Conservation (phyloP, 768 basidiomycete genomes). For the Clathrus columnatus region DNA sequence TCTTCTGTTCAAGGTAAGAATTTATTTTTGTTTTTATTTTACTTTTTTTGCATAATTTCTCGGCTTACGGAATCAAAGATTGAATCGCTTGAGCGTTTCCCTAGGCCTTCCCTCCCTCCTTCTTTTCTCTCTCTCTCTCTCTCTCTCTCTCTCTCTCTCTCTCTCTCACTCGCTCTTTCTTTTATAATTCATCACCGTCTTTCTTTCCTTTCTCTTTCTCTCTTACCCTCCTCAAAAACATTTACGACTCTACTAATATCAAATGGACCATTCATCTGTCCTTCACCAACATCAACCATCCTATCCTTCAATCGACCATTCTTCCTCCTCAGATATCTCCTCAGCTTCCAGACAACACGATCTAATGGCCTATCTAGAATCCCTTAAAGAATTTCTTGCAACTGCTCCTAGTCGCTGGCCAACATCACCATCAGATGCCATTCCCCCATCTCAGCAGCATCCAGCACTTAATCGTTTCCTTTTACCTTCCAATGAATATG, state of each 20-base stretch:
- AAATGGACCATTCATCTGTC: background rate
- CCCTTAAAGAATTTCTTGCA: slow-evolving; percentile 83
- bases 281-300: background rate
- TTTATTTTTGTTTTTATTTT: background rate
- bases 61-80: background rate
- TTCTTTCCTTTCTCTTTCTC: background rate
- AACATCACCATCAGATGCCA: slow-evolving; percentile 25
- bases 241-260: background rate
- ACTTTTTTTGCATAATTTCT: background rate
- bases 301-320: slow-evolving; percentile 4
- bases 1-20: too few species aligned
- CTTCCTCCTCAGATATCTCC: slow-evolving; percentile 31
- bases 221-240: background rate
- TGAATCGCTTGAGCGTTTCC: background rate
- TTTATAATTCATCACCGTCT: background rate
- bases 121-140: background rate
- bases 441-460: slow-evolving; percentile 34
- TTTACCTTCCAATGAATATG: slow-evolving; percentile 70
- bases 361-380: slow-evolving; percentile 63
- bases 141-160: background rate
- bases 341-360: slow-evolving; percentile 48
- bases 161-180: background rate
- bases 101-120: background rate
- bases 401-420: slow-evolving; percentile 78
- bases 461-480: slow-evolving; percentile 80